Conservation (phyloP, 2,329 filamentous ascomycete species). For the Hypoxylon sp. region DNA sequence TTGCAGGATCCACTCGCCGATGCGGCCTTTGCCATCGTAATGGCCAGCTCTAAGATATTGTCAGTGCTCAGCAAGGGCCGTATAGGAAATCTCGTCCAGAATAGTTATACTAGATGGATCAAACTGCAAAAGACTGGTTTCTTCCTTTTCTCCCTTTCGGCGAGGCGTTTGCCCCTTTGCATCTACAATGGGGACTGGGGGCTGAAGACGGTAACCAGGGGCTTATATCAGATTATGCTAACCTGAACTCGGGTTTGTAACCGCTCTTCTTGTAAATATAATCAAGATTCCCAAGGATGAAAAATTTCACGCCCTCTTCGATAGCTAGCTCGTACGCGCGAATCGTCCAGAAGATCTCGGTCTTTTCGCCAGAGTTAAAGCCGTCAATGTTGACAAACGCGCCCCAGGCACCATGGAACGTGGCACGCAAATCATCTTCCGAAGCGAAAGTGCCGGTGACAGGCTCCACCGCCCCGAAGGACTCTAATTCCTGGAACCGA, state of each 20-base stretch:
- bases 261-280: slow-evolving; percentile 62
- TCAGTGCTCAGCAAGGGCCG: not conserved
- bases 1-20: slow-evolving; percentile 59
- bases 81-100: not conserved
- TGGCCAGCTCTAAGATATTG: slow-evolving; percentile 57
- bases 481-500: slow-evolving; percentile 58
- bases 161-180: not conserved
- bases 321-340: slow-evolving; percentile 58
- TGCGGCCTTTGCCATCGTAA: slow-evolving; percentile 61
- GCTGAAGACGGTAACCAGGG: not conserved
- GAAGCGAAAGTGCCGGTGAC: slow-evolving; percentile 62
- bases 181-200: not conserved
- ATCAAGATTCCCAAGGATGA: slow-evolving; percentile 64
- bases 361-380: slow-evolving; percentile 66
- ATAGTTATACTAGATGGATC: not conserved
- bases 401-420: slow-evolving; percentile 60
- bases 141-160: not conserved
- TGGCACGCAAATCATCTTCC: slow-evolving; percentile 58
- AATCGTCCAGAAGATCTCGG: slow-evolving; percentile 63
- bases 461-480: slow-evolving; percentile 61
- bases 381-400: slow-evolving; percentile 68
- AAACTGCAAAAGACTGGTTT: not conserved
- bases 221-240: not conserved
- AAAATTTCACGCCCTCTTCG: slow-evolving; percentile 58
- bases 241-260: slow-evolving; percentile 58